phyloP scores from a whole-genome alignment of 1,284 basidiomycete species.

The Malassezia japonica region DNA sequence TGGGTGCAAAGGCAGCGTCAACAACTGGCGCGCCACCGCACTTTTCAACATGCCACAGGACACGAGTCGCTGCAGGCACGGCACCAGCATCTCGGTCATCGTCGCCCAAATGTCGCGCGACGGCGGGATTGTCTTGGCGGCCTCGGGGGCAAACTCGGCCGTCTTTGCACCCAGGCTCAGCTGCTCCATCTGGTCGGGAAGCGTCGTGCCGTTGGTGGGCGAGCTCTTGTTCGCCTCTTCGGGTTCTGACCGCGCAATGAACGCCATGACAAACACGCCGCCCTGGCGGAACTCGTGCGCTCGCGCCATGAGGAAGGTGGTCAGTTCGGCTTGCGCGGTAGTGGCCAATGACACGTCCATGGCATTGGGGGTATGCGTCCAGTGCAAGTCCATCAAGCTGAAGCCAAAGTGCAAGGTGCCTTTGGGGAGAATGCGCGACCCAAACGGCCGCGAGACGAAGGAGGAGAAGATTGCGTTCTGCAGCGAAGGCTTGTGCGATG shows the following conservation, averaged over 20 bases:
- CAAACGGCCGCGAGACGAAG: constrained; percentile 45
- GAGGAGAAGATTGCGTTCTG: constrained; percentile 43
- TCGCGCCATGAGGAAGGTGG: constrained; percentile 46
- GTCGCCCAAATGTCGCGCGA: constrained; percentile 46
- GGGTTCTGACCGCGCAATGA: constrained; percentile 44
- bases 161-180: not conserved
- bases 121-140: not conserved
- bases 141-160: not conserved
- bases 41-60: constrained; percentile 50
- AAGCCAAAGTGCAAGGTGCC: constrained; percentile 46
- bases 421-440: constrained; percentile 45
- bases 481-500: constrained; percentile 28
- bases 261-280: constrained; percentile 48
- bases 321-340: constrained; percentile 48
- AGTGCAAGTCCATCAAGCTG: constrained; percentile 49
- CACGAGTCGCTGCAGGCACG: constrained; percentile 49
- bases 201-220: not conserved
- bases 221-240: constrained; percentile 20
- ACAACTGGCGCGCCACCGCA: constrained; percentile 48
- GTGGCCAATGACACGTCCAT: constrained; percentile 38
- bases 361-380: constrained; percentile 45
- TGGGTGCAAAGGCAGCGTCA: constrained; percentile 48
- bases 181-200: not conserved
- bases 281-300: constrained; percentile 49
- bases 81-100: constrained; percentile 46